phyloP scores from a whole-genome alignment of 2,329 filamentous ascomycete species.

The Periconia sp. region DNA sequence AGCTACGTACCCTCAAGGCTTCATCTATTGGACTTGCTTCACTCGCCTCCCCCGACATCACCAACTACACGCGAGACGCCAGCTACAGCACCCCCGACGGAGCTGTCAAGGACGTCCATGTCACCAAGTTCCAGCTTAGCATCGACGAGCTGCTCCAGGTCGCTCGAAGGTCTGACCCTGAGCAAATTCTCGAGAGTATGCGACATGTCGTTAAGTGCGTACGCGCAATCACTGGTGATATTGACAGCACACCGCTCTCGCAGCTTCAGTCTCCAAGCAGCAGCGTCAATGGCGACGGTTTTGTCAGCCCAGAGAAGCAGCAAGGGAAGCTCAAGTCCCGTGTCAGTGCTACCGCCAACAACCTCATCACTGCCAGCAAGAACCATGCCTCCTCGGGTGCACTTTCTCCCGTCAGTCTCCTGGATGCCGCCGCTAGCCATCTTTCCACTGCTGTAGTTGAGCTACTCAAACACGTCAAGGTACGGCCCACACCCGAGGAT shows the following conservation, averaged over 20 bases:
- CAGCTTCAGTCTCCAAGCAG: slow-evolving; percentile 43
- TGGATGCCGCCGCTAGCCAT: slow-evolving; percentile 93
- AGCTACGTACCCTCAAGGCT: slow-evolving; percentile 79
- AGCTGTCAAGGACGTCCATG: slow-evolving; percentile 85
- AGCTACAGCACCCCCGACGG: slow-evolving; percentile 75
- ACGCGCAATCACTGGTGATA: slow-evolving; percentile 81
- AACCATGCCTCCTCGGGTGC: slow-evolving; percentile 85
- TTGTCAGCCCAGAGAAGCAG: slow-evolving; percentile 53
- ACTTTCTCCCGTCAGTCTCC: slow-evolving; percentile 87
- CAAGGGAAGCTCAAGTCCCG: slow-evolving; percentile 76
- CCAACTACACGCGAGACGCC: slow-evolving; percentile 68
- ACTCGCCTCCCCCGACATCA: slow-evolving; percentile 65
- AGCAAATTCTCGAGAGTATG: slow-evolving; percentile 81
- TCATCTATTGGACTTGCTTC: slow-evolving; percentile 78
- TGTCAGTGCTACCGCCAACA: slow-evolving; percentile 93
- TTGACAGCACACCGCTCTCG: slow-evolving; percentile 62
- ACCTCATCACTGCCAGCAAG: slow-evolving; percentile 91
- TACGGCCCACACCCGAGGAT: slow-evolving; percentile 74
- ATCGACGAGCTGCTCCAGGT: slow-evolving; percentile 87
- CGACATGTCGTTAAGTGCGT: slow-evolving; percentile 84
- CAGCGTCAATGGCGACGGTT: slow-evolving; percentile 41
- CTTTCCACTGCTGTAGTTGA: slow-evolving; percentile 86
- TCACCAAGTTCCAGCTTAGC: slow-evolving; percentile 93
- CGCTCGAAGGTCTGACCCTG: slow-evolving; percentile 75
- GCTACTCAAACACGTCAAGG: slow-evolving; percentile 81